Percentiles rank a stretch among this genome's conserved stretches.
phyloP scores from a whole-genome alignment of 116 monocot genomes.

The Zostera marina region DNA sequence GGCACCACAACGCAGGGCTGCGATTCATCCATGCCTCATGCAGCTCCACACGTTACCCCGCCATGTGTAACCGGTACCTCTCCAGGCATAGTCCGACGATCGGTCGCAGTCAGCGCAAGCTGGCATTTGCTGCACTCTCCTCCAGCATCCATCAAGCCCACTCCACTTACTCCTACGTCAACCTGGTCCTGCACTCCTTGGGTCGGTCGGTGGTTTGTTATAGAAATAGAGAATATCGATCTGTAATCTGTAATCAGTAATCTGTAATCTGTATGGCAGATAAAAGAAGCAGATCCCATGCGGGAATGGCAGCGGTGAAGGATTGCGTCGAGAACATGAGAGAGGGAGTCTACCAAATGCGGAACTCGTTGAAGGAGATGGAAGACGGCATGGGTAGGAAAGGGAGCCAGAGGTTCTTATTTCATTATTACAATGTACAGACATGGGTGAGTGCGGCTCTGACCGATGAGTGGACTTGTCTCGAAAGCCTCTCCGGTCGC shows the following conservation, averaged over 20 bases:
- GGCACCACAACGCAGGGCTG: conserved; percentile 3
- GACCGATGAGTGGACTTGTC: conserved; percentile 38
- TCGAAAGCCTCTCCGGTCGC: conserved; percentile 15
- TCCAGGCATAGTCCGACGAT: conserved; percentile 20
- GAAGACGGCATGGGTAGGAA: conserved; percentile 28
- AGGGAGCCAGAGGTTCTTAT: conserved; percentile 14
- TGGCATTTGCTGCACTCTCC: conserved; percentile 22
- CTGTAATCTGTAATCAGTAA: no score
- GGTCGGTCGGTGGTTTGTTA: conserved; percentile 2
- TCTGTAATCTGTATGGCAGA: no score
- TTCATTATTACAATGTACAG: conserved; percentile 38
- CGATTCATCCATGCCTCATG: conserved; percentile 13
- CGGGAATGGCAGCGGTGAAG: conserved; percentile 25
- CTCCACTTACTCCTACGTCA: conserved; percentile 16
- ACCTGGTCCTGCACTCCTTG: background rate
- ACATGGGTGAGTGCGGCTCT: conserved; percentile 51
- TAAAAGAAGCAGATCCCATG: conserved; percentile 12
- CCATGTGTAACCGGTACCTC: conserved; percentile 26
- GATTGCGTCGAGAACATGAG: conserved; percentile 55
- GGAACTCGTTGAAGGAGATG: conserved; percentile 36
- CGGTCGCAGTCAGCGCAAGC: conserved; percentile 16
- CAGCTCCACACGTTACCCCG: conserved; percentile 24
- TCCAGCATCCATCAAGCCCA: conserved; percentile 17
- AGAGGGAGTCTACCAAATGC: conserved; percentile 45
- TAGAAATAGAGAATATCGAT: no score